phyloP scores from a whole-genome alignment of 345 rosid species.

The Pistacia integerrima region DNA sequence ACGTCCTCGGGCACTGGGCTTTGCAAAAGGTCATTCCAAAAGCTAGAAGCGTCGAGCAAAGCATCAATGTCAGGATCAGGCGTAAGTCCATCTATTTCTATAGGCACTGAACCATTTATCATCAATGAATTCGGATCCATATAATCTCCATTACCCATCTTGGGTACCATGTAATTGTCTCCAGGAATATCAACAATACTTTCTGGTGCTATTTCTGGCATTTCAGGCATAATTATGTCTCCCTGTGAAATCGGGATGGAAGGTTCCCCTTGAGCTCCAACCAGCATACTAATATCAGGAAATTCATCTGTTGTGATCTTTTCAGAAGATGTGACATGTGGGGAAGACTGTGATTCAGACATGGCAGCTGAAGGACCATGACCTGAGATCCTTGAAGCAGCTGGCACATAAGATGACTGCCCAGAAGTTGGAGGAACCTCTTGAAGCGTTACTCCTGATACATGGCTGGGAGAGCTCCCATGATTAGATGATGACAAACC shows the following conservation, averaged over 20 bases:
- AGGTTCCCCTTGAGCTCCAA: slow-evolving; percentile 40
- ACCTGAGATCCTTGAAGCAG: slow-evolving; percentile 33
- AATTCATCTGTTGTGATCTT: slow-evolving; percentile 43
- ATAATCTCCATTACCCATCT: slow-evolving; percentile 40
- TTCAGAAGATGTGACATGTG: slow-evolving; percentile 41
- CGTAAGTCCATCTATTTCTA: slow-evolving; percentile 58
- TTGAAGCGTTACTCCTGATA: slow-evolving; percentile 75
- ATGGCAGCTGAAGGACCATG: slow-evolving; percentile 35
- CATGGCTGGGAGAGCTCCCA: slow-evolving; percentile 45
- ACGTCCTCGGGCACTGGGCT: slow-evolving; percentile 65
- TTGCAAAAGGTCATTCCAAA: slow-evolving; percentile 58
- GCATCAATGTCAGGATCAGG: slow-evolving; percentile 70
- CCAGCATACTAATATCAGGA: slow-evolving; percentile 31
- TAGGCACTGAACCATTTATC: slow-evolving; percentile 39
- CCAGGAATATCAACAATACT: slow-evolving; percentile 37
- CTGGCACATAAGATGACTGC: slow-evolving; percentile 28
- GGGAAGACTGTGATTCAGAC: slow-evolving; percentile 52
- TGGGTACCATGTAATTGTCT: slow-evolving; percentile 46
- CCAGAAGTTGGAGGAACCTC: slow-evolving; percentile 70
- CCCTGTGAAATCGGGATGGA: slow-evolving; percentile 39
- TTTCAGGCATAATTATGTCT: slow-evolving; percentile 46
- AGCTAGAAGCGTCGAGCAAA: slow-evolving; percentile 46
- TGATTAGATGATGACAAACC: slow-evolving; percentile 41
- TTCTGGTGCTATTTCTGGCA: slow-evolving; percentile 54
- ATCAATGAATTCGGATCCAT: slow-evolving; percentile 49